A percentile compares a stretch with the other conserved stretches of the same genome.
Conservation (phyloP, 2,329 filamentous ascomycete genomes). For the Coniochaeta prunicola region DNA sequence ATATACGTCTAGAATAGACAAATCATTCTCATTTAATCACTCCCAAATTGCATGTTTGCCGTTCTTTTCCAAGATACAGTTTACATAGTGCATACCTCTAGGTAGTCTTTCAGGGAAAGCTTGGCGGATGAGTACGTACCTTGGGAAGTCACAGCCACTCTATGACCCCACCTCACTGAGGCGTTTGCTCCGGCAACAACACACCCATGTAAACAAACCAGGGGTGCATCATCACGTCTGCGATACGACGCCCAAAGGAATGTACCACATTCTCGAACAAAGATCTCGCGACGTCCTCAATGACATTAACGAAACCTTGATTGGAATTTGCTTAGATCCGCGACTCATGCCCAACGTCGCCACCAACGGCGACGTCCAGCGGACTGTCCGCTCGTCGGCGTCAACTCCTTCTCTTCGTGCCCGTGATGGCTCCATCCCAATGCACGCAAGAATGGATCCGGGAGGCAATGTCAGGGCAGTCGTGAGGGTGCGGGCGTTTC, state of each 20-base stretch:
- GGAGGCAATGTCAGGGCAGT: slow-evolving; percentile 79
- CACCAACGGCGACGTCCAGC: slow-evolving; percentile 10
- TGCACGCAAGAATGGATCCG: slow-evolving; percentile 48
- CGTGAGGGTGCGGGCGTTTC: slow-evolving; percentile 71
- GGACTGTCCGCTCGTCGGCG: slow-evolving; percentile 55
- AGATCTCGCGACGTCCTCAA: slow-evolving; percentile 32
- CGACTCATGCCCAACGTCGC: slow-evolving; percentile 18
- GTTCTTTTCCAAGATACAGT: background rate
- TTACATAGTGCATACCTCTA: too few relatives aligned
- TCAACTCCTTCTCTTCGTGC: slow-evolving; percentile 74
- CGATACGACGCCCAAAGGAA: slow-evolving; percentile 1
- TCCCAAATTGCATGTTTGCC: background rate
- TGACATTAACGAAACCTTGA: slow-evolving; percentile 30
- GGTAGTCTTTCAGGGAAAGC: background rate
- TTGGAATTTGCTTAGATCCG: slow-evolving; percentile 33
- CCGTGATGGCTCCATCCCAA: slow-evolving; percentile 57
- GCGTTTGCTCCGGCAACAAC: slow-evolving; percentile 2
- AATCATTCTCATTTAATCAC: background rate
- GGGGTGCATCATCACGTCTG: background rate
- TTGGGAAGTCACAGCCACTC: background rate
- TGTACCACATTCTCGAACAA: slow-evolving; percentile 17
- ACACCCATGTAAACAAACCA: slow-evolving; percentile 2
- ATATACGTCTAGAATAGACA: background rate
- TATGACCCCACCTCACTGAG: background rate
- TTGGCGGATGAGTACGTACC: too few relatives aligned